Percentiles rank a stretch among this genome's conserved stretches.
These are phyloP conservation scores for Rhinocladiella similis DNA, from an alignment of 2,329 filamentous ascomycete species.

Conservation along the genomic window DNA sequence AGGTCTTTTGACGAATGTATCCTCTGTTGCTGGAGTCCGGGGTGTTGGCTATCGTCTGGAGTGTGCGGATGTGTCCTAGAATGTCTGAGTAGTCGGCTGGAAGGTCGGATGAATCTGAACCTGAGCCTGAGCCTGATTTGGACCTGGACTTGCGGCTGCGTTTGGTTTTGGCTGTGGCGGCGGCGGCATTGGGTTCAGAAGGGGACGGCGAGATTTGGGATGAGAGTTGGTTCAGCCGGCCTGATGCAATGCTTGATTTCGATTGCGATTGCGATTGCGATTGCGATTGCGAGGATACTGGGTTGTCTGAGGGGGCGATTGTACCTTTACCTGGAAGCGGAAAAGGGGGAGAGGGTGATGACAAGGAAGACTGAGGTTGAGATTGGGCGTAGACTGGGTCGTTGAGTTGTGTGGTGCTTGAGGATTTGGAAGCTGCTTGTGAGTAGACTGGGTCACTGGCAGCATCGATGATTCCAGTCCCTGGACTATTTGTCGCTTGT, in stretches of 20 bases:
- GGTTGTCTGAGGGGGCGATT: too few relatives aligned
- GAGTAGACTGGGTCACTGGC: constrained; percentile 6
- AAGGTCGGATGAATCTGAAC: constrained; percentile 32
- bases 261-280: too few relatives aligned
- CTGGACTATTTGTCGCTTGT: neutral
- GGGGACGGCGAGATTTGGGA: constrained; percentile 39
- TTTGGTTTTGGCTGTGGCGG: constrained; percentile 32
- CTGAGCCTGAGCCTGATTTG: constrained; percentile 10
- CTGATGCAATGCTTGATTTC: neutral
- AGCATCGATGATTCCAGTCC: neutral
- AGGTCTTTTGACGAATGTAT: constrained; percentile 62
- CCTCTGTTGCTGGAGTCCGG: constrained; percentile 57
- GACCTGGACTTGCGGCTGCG: constrained; percentile 26
- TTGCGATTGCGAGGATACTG: too few relatives aligned
- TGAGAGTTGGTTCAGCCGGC: constrained; percentile 51
- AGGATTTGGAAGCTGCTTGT: neutral
- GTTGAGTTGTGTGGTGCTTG: neutral
- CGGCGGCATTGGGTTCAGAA: constrained; percentile 13
- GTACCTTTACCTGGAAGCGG: too few relatives aligned
- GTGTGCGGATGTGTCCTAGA: constrained; percentile 53
- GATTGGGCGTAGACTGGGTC: neutral
- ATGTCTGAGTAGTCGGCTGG: constrained; percentile 65
- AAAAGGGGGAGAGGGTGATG: too few relatives aligned
- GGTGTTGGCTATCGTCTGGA: constrained; percentile 55
- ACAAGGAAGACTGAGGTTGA: too few relatives aligned